phyloP scores from a whole-genome alignment of 768 basidiomycete species.

The Russula dissimulans region DNA sequence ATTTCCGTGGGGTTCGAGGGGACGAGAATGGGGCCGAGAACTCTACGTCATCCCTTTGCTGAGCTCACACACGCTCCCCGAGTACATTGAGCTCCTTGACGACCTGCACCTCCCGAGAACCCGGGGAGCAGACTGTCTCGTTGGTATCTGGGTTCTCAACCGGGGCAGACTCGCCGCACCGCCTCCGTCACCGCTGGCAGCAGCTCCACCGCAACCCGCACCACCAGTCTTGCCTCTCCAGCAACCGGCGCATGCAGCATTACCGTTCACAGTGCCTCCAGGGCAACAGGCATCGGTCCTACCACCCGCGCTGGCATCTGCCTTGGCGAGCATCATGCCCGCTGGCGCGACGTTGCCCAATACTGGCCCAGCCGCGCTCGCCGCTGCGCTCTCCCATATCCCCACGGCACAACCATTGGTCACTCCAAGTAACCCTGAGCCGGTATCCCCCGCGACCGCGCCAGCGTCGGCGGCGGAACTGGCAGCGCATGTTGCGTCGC shows the following conservation, averaged over 20 bases:
- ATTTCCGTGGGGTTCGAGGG: conserved; percentile 75
- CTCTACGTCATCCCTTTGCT: conserved; percentile 76
- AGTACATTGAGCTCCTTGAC: conserved; percentile 79
- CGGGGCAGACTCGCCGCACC: conserved; percentile 61
- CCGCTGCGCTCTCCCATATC: conserved; percentile 17
- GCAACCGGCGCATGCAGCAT: neutral
- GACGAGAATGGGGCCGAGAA: conserved; percentile 74
- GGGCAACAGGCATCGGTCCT: conserved; percentile 1
- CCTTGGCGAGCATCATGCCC: conserved; percentile 14
- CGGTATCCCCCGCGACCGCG: conserved; percentile 25
- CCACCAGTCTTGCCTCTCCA: neutral
- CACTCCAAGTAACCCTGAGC: conserved; percentile 23
- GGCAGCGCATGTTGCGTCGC: conserved; percentile 60
- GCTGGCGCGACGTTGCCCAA: neutral
- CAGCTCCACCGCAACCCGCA: neutral
- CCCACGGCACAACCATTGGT: conserved; percentile 9
- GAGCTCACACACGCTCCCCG: conserved; percentile 60
- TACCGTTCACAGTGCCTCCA: neutral
- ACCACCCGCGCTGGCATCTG: conserved; percentile 13
- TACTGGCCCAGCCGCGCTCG: conserved; percentile 7
- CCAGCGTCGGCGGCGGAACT: conserved; percentile 40
- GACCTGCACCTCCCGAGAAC: conserved; percentile 57
- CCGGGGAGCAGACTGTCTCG: conserved; percentile 55
- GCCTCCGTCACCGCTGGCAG: neutral
- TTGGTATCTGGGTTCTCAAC: conserved; percentile 79